These are phyloP conservation scores for Neurospora sp. DNA, from an alignment of 2,329 filamentous ascomycete genomes.

Conservation along the genomic window DNA sequence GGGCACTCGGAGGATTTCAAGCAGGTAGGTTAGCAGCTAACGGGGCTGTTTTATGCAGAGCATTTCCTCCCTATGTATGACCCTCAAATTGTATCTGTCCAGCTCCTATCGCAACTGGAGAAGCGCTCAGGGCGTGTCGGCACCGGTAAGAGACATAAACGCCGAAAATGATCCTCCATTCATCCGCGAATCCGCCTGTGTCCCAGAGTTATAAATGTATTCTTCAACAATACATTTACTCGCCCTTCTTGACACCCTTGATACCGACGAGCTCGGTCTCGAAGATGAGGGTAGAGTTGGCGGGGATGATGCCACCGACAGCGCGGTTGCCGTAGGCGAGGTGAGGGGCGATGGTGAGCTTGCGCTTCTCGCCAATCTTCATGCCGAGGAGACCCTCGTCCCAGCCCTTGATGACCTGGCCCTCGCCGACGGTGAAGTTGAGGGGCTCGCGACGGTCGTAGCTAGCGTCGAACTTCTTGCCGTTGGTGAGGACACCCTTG, in stretches of 20 bases:
- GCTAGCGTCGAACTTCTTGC: constrained; percentile 18
- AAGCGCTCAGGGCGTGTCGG: not conserved
- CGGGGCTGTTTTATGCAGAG: not conserved
- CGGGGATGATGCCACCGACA: constrained; percentile 16
- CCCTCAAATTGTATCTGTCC: not conserved
- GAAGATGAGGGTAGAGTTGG: constrained; percentile 19
- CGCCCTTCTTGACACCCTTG: constrained; percentile 5
- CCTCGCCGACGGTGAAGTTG: constrained; percentile 15
- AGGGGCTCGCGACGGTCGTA: constrained; percentile 24
- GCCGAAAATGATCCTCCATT: not conserved
- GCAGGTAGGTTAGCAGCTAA: not conserved
- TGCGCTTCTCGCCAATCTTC: constrained; percentile 22
- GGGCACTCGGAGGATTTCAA: not conserved
- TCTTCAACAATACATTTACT: not conserved
- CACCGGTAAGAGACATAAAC: not conserved
- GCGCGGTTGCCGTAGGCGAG: constrained; percentile 17
- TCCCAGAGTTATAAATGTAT: not conserved
- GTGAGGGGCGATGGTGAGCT: constrained; percentile 16
- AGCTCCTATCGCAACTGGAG: not conserved
- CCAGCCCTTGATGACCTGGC: constrained; percentile 21
- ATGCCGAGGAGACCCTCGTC: constrained; percentile 20
- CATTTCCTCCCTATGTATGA: not conserved
- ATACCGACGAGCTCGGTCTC: constrained; percentile 20
- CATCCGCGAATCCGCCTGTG: not conserved
- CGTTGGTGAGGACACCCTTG: constrained; percentile 15